A percentile compares a stretch with the other conserved stretches of the same genome.
phyloP scores from a whole-genome alignment of 208 protist genomes.

The Novymonas esmeraldas region DNA sequence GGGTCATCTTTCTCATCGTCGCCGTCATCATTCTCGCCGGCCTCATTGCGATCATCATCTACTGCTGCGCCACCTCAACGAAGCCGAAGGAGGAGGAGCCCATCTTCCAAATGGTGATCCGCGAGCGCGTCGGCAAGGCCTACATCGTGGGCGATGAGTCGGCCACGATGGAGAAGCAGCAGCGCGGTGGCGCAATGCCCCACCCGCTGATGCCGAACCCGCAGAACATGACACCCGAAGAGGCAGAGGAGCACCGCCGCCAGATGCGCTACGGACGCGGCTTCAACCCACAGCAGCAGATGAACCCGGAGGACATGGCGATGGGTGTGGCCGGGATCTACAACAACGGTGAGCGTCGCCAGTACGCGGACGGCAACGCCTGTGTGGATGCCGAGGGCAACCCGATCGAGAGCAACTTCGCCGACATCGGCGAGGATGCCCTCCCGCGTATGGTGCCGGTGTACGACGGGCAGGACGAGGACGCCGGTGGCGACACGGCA shows the following conservation, averaged over 20 bases:
- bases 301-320: constrained; percentile 23
- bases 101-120: constrained; percentile 49
- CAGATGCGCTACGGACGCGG: constrained; percentile 22
- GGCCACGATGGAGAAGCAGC: constrained; percentile 3
- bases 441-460: too few relatives aligned
- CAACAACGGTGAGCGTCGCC: constrained; percentile 13
- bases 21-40: constrained; percentile 29
- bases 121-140: constrained; percentile 42
- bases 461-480: background rate
- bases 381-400: constrained; percentile 1
- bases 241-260: constrained; percentile 19
- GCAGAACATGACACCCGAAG: background rate
- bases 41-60: constrained; percentile 40
- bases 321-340: constrained; percentile 32
- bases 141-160: constrained; percentile 17
- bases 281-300: constrained; percentile 27
- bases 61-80: constrained; percentile 39
- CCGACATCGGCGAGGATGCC: background rate
- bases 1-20: constrained; percentile 45
- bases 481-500: background rate
- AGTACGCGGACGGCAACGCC: constrained; percentile 25
- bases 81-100: constrained; percentile 30
- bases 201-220: background rate
- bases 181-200: too few relatives aligned
- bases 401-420: constrained; percentile 3